phyloP scores from a whole-genome alignment of 495 filamentous ascomycete species.

The Haplographium delicatum region DNA sequence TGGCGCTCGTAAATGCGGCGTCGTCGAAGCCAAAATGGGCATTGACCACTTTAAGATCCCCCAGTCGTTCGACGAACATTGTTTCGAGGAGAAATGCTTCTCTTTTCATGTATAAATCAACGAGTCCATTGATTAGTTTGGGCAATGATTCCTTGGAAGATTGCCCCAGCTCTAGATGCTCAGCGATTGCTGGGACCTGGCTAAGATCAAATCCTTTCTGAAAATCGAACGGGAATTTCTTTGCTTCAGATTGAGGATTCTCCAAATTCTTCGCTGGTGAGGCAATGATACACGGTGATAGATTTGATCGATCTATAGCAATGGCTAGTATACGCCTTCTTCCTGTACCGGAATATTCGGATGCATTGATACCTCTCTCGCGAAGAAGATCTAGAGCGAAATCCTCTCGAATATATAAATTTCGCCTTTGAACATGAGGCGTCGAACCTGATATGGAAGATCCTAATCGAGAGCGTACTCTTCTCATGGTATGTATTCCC shows the following conservation, averaged over 20 bases:
- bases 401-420: slow-evolving; percentile 52
- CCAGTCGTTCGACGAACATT: slow-evolving; percentile 35
- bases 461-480: slow-evolving; percentile 7
- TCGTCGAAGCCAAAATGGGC: slow-evolving; percentile 70
- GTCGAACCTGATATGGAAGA: background rate
- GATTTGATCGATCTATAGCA: slow-evolving; percentile 57
- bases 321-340: slow-evolving; percentile 47
- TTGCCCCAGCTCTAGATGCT: slow-evolving; percentile 46
- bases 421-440: slow-evolving; percentile 38
- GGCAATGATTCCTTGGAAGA: slow-evolving; percentile 36
- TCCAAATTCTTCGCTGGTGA: slow-evolving; percentile 42
- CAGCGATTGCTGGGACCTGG: slow-evolving; percentile 37
- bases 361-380: slow-evolving; percentile 43
- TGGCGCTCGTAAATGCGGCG: slow-evolving; percentile 61
- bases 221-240: slow-evolving; percentile 61
- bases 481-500: slow-evolving; percentile 44
- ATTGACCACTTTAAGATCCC: slow-evolving; percentile 41
- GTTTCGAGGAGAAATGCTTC: slow-evolving; percentile 62
- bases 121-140: slow-evolving; percentile 47
- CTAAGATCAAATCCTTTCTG: slow-evolving; percentile 28
- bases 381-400: slow-evolving; percentile 58
- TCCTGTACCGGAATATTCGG: slow-evolving; percentile 33
- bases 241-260: slow-evolving; percentile 29
- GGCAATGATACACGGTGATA: slow-evolving; percentile 63
- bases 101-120: slow-evolving; percentile 57